Conservation (phyloP, 352 stramenopile genomes). For the Phytophthora sp. region DNA sequence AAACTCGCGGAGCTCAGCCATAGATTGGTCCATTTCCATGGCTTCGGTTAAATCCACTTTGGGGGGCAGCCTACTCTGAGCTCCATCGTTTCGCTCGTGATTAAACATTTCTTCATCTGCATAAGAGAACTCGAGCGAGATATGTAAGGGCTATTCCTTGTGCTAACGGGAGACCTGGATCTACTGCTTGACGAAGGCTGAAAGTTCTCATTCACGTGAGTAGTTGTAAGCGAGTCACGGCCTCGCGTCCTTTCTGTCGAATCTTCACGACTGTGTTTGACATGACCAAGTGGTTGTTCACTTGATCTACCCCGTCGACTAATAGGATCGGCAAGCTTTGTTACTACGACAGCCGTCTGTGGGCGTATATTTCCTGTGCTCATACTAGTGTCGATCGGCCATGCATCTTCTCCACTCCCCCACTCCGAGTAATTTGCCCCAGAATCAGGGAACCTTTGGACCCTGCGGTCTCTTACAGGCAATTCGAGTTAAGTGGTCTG, state of each 20-base stretch:
- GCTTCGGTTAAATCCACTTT: constrained; percentile 3
- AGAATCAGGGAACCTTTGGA: constrained; percentile 23
- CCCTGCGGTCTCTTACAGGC: no score
- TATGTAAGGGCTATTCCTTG: constrained; percentile 4
- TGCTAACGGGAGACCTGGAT: constrained; percentile 7
- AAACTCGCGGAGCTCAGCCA: constrained; percentile 66
- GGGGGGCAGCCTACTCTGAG: not conserved
- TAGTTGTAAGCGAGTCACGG: constrained; percentile 9
- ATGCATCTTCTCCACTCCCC: constrained; percentile 12
- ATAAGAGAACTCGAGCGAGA: constrained; percentile 10
- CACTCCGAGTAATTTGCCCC: constrained; percentile 12
- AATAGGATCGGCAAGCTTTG: constrained; percentile 31
- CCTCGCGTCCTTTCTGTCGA: constrained; percentile 12
- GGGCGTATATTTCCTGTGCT: constrained; percentile 27
- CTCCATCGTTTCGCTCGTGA: constrained; percentile 10
- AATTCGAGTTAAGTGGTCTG: no score
- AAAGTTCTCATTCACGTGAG: not conserved
- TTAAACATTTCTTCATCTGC: not conserved
- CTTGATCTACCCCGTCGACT: constrained; percentile 7
- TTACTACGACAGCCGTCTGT: constrained; percentile 47
- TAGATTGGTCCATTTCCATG: constrained; percentile 38
- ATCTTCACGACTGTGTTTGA: constrained; percentile 6
- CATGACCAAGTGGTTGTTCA: not conserved
- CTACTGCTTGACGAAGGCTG: not conserved
- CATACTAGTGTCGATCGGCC: constrained; percentile 23